Evolutionary conservation across 1,284 basidiomycete genomes (phyloP).

Genomic region (Trichosporon sp.): DNA sequence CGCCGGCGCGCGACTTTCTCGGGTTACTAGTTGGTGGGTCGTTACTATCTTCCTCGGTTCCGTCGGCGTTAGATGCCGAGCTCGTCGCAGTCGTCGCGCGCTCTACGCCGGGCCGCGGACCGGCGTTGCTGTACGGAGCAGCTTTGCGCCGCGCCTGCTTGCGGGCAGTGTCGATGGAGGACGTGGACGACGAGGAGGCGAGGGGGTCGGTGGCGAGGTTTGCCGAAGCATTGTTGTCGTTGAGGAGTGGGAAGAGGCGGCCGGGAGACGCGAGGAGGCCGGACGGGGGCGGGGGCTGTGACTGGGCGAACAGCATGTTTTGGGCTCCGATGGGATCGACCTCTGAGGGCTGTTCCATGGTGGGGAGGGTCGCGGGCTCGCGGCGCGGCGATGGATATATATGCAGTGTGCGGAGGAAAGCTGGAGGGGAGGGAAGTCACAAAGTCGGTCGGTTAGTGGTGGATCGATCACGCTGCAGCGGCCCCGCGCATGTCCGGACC

Average conservation of each 20-base stretch:
- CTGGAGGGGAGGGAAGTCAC: not conserved
- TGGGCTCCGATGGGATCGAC: not conserved
- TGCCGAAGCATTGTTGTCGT: not conserved
- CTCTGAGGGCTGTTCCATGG: conserved; percentile 1
- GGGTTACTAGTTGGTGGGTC: not conserved
- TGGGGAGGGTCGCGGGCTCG: not conserved
- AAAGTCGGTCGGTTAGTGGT: not conserved
- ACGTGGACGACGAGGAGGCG: not conserved
- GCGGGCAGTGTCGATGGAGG: not conserved
- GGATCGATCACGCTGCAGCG: not conserved
- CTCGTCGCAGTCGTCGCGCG: not conserved
- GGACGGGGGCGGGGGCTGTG: not conserved
- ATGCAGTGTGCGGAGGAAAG: not conserved
- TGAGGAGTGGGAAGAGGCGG: not conserved
- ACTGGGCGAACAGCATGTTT: not conserved
- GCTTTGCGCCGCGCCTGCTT: conserved; percentile 1
- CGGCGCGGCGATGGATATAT: not conserved
- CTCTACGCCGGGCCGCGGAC: not conserved
- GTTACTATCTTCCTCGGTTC: conserved; percentile 3
- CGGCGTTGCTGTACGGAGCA: not conserved
- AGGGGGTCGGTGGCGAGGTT: not conserved
- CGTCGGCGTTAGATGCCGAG: not conserved
- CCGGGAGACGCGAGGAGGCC: not conserved
- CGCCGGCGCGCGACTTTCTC: not conserved
- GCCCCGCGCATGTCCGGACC: conserved; percentile 1